Conservation (phyloP, 2,329 filamentous ascomycete species). For the Trichoderma endophyticum region DNA sequence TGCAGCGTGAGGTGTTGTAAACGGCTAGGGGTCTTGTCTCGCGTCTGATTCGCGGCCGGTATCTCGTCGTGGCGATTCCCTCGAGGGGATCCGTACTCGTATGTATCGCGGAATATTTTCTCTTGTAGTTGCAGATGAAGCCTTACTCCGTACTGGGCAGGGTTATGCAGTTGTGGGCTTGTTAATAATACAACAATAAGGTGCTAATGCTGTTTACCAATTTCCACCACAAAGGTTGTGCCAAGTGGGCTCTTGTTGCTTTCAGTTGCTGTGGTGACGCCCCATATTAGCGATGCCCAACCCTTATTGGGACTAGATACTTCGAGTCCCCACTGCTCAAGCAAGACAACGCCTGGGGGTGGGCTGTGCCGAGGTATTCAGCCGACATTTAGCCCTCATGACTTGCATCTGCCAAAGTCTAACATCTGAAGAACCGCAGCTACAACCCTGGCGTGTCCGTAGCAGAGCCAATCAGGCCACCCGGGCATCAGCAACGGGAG, state of each 20-base stretch:
- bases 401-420: neutral
- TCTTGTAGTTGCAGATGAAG: neutral
- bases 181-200: conserved; percentile 1
- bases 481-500: neutral
- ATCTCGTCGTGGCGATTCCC: neutral
- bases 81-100: neutral
- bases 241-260: conserved; percentile 23
- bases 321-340: neutral
- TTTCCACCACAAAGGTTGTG: conserved; percentile 22
- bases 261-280: conserved; percentile 25
- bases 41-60: neutral
- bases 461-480: conserved; percentile 18
- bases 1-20: neutral
- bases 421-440: neutral
- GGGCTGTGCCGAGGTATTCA: neutral
- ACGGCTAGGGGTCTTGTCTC: neutral
- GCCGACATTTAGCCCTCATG: neutral
- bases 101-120: neutral
- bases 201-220: conserved; percentile 26
- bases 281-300: conserved; percentile 24
- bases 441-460: conserved; percentile 17
- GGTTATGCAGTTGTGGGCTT: conserved; percentile 12
- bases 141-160: conserved; percentile 2
- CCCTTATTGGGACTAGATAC: neutral
- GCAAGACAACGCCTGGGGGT: neutral